Evolutionary conservation across 2,329 filamentous ascomycete genomes (phyloP).

Genomic region (Volutella citrinella): DNA sequence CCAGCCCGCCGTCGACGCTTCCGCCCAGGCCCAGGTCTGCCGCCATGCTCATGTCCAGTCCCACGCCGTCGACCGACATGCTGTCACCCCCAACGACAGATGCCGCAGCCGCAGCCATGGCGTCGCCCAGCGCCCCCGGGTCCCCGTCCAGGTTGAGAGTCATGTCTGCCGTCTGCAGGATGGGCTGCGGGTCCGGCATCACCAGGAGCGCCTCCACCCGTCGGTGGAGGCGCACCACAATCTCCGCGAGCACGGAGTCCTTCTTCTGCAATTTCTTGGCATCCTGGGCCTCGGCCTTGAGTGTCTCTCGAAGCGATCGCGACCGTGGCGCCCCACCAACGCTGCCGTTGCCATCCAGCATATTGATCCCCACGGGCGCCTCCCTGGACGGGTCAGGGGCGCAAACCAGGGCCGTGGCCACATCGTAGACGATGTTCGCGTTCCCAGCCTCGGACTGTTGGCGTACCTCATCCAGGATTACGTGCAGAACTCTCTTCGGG

Average conservation of each 20-base stretch:
- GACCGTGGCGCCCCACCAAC: constrained; percentile 34
- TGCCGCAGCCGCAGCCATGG: constrained; percentile 41
- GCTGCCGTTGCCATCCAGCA: constrained; percentile 35
- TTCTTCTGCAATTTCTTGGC: constrained; percentile 54
- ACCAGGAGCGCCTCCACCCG: constrained; percentile 65
- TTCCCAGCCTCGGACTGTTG: constrained; percentile 58
- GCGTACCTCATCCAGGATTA: constrained; percentile 67
- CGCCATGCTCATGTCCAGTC: constrained; percentile 45
- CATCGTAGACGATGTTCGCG: constrained; percentile 62
- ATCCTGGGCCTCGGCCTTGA: constrained; percentile 56
- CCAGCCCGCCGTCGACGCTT: constrained; percentile 31
- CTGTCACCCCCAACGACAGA: constrained; percentile 38
- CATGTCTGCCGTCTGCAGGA: constrained; percentile 42
- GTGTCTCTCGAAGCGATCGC: constrained; percentile 57
- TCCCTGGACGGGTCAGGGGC: constrained; percentile 57
- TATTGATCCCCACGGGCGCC: constrained; percentile 27
- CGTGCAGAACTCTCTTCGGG: constrained; percentile 54
- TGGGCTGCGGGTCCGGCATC: constrained; percentile 35
- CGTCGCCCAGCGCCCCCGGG: constrained; percentile 36
- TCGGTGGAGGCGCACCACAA: constrained; percentile 59
- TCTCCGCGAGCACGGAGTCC: constrained; percentile 58
- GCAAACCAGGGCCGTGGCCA: constrained; percentile 67
- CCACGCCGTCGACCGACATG: constrained; percentile 39
- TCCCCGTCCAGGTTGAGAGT: constrained; percentile 38
- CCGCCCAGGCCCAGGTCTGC: constrained; percentile 37